Evolutionary conservation across 495 filamentous ascomycete species (phyloP), one percentile per base, ranked within the genome.

Genomic region (Neurospora cerealis): DNA sequence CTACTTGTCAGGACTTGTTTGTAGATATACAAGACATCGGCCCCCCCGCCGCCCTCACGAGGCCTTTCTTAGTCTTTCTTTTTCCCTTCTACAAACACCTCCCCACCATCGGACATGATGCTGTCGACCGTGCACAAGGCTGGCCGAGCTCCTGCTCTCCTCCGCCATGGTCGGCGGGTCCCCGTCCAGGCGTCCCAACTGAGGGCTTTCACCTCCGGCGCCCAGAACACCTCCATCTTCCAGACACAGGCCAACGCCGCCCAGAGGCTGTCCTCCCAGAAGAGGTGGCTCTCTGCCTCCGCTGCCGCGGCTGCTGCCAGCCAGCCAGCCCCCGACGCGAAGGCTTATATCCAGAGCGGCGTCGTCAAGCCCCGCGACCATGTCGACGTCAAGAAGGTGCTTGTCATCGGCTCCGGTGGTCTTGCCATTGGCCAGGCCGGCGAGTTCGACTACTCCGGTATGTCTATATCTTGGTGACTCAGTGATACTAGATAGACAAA

Each of bases 361-460:
- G 92, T 89, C 70, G 89, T 98, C 75, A 91, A 91, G 78, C 91
- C 89, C 66, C 87, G 84, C 74, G 87, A 94, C 77, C 81, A 92
- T 69, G 91, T 98, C 60, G 91, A 97, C 84, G 96, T 99, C 72
- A 97, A 95, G 86, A 99, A 98, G 86, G 96, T 98, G n/a, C 86
- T 99, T 70, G 93, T 99, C 71, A 93, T 99, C 80, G 96, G 96
- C 46, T 93, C 91, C 83, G 96, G 96, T 83, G 96, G 96, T 83
- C 88, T 99, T 74, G 95, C 94, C 81, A 99, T 99, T 86, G 96
- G 96, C 74, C 96, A 99, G 83, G 96, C 96, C 73, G 96, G 96
- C 83, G 96, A 99, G 83, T 99, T 99, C 79, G 96, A 99, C 82
- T 99, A 99, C 83, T 98, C 96, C 75, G 96, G 95, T 88, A 89